These are phyloP conservation scores for Talaromyces trachyspermus DNA, from an alignment of 495 filamentous ascomycete genomes.

Conservation along the genomic window DNA sequence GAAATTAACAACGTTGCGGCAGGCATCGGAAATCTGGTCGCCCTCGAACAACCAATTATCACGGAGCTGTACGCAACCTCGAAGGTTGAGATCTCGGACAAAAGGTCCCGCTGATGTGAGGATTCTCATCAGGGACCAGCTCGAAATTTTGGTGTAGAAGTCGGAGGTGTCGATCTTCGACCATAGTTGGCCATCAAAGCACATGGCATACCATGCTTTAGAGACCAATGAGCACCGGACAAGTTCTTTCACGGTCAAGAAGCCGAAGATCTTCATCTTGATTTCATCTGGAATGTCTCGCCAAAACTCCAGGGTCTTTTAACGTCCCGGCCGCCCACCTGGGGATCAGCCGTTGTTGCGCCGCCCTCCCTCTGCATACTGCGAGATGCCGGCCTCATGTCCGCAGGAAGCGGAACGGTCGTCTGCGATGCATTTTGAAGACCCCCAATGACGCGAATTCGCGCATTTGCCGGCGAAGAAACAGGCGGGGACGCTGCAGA, in stretches of 20 bases:
- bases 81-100: conserved; percentile 80
- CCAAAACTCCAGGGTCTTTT: conserved; percentile 65
- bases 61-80: conserved; percentile 67
- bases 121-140: conserved; percentile 74
- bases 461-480: conserved; percentile 33
- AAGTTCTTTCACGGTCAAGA: conserved; percentile 73
- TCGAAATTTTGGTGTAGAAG: conserved; percentile 82
- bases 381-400: conserved; percentile 42
- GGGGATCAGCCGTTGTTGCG: conserved; percentile 19
- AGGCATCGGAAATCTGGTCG: conserved; percentile 64
- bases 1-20: conserved; percentile 78
- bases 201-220: conserved; percentile 73
- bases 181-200: conserved; percentile 96
- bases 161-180: conserved; percentile 71
- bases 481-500: conserved; percentile 37
- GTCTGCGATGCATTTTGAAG: conserved; percentile 21
- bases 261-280: conserved; percentile 66
- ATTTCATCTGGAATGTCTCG: conserved; percentile 74
- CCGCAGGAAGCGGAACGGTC: conserved; percentile 55
- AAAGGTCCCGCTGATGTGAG: conserved; percentile 82
- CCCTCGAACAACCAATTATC: conserved; percentile 68
- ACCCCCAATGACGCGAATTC: conserved; percentile 43
- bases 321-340: conserved; percentile 18
- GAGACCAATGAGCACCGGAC: conserved; percentile 75
- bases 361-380: conserved; percentile 25